A percentile compares a stretch with the other conserved stretches of the same genome.
Conservation (phyloP, 2,329 filamentous ascomycete species). For the Orbilia oligospora region DNA sequence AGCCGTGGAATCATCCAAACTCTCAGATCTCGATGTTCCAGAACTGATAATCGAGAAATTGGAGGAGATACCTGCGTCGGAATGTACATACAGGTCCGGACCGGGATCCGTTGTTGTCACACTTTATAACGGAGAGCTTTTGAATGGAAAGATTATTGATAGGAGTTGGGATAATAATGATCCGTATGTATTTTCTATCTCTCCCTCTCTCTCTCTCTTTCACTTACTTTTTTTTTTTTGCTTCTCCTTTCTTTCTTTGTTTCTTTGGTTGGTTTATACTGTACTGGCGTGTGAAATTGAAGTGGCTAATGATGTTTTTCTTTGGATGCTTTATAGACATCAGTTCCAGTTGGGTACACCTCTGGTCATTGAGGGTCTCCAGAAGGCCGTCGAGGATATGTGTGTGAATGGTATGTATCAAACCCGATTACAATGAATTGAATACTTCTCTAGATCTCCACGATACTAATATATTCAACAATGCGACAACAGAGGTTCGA, state of each 20-base stretch:
- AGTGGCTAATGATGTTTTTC: conserved; percentile 3
- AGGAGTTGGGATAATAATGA: conserved; percentile 39
- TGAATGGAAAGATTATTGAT: conserved; percentile 46
- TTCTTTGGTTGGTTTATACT: background rate
- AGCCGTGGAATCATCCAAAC: background rate
- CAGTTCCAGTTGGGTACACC: conserved; percentile 53
- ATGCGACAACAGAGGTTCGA: conserved; percentile 30
- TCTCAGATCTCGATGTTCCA: conserved; percentile 28
- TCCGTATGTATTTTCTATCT: conserved; percentile 27
- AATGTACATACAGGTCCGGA: conserved; percentile 32
- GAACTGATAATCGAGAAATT: conserved; percentile 40
- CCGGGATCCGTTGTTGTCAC: conserved; percentile 35
- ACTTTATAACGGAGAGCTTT: conserved; percentile 38
- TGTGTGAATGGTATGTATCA: conserved; percentile 50
- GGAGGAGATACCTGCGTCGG: conserved; percentile 7
- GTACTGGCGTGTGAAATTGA: too few relatives aligned
- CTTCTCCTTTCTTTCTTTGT: background rate
- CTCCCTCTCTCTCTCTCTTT: background rate
- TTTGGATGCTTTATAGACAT: conserved; percentile 40
- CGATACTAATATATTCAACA: background rate
- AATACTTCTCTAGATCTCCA: background rate
- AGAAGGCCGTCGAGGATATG: conserved; percentile 43
- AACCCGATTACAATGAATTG: background rate
- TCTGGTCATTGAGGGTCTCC: conserved; percentile 41
- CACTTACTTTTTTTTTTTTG: too few relatives aligned